A percentile compares a stretch with the other conserved stretches of the same genome.
Conservation (phyloP, 2,329 filamentous ascomycete genomes). For the Aureobasidium sp. region DNA sequence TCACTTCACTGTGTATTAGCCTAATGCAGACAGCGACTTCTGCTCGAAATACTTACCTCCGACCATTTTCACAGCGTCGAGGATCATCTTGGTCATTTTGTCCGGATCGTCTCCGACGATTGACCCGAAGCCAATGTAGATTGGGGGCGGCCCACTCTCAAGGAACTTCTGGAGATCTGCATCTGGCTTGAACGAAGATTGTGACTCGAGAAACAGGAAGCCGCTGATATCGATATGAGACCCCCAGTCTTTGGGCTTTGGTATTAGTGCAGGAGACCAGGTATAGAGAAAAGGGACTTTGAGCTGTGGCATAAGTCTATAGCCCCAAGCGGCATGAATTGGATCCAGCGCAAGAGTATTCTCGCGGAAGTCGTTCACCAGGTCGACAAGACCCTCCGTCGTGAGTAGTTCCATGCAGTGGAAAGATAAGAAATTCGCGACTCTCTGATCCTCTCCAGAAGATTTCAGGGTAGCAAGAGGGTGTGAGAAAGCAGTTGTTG, state of each 20-base stretch:
- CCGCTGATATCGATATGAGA: constrained; percentile 55
- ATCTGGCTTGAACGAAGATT: constrained; percentile 9
- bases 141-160: constrained; percentile 12
- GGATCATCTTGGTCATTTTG: constrained; percentile 30
- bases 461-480: constrained; percentile 62
- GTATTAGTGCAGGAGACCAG: constrained; percentile 69
- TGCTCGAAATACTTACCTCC: constrained; percentile 8
- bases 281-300: constrained; percentile 23
- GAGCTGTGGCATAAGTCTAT: not conserved
- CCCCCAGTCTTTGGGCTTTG: constrained; percentile 66
- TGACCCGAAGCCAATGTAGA: constrained; percentile 19
- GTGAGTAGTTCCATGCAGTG: constrained; percentile 84
- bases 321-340: not conserved
- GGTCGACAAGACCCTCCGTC: constrained; percentile 60
- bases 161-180: constrained; percentile 1
- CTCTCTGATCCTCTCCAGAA: constrained; percentile 66
- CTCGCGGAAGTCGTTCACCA: constrained; percentile 15
- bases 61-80: constrained; percentile 29
- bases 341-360: constrained; percentile 16
- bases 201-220: constrained; percentile 15
- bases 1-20: constrained; percentile 14
- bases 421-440: constrained; percentile 79
- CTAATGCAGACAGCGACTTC: not conserved
- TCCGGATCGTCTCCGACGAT: constrained; percentile 30
- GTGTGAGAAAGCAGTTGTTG: constrained; percentile 45